phyloP scores from a whole-genome alignment of 2,329 filamentous ascomycete species.

The Pyrenophora graminea region DNA sequence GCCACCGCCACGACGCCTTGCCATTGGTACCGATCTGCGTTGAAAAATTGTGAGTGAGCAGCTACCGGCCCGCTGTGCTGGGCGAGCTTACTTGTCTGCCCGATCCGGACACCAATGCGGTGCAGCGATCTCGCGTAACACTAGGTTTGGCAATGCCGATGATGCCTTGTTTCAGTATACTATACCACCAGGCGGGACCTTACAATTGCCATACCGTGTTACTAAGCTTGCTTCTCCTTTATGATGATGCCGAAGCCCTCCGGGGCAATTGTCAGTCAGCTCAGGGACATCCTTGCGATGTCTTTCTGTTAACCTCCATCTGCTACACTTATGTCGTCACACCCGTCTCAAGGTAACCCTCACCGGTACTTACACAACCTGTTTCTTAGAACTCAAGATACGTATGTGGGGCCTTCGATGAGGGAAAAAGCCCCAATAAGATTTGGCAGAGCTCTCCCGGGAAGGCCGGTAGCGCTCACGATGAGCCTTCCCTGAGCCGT shows the following conservation, averaged over 20 bases:
- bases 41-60: not conserved
- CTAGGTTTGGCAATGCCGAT: slow-evolving; percentile 21
- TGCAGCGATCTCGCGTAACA: slow-evolving; percentile 14
- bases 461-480: not conserved
- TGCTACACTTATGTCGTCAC: not conserved
- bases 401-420: not conserved
- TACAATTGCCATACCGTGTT: not conserved
- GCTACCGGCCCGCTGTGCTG: slow-evolving; percentile 7
- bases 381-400: not conserved
- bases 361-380: not conserved
- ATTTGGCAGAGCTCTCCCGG: not conserved
- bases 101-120: slow-evolving; percentile 6
- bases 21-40: not conserved
- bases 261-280: no score
- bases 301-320: not conserved
- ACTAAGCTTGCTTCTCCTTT: not conserved
- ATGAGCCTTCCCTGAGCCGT: not conserved
- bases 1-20: slow-evolving; percentile 1
- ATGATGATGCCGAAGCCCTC: not conserved
- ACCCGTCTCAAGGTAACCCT: not conserved
- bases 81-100: slow-evolving; percentile 3
- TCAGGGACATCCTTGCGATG: not conserved
- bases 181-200: not conserved
- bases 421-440: not conserved
- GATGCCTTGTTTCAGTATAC: slow-evolving; percentile 15